A percentile compares a stretch with the other conserved stretches of the same genome.
phyloP scores from a whole-genome alignment of 495 filamentous ascomycete species.

The Penicillium flavigenum region DNA sequence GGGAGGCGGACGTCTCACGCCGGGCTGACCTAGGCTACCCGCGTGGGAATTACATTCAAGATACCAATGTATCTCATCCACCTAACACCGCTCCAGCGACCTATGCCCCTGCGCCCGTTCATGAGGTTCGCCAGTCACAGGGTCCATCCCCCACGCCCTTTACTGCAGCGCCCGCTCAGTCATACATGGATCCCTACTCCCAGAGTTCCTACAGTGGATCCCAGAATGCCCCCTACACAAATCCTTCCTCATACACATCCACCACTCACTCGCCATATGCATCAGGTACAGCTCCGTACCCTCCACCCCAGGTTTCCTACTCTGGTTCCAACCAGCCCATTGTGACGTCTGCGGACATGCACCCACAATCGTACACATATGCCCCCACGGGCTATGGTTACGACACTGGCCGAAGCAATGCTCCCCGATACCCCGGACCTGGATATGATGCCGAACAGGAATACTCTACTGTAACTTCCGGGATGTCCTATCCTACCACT shows the following conservation, averaged over 20 bases:
- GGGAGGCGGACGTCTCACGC: conserved; percentile 68
- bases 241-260: conserved; percentile 35
- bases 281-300: conserved; percentile 39
- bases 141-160: conserved; percentile 43
- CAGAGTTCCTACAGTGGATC: conserved; percentile 38
- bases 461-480: conserved; percentile 45
- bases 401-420: conserved; percentile 46
- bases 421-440: conserved; percentile 48
- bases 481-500: conserved; percentile 46
- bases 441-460: conserved; percentile 49
- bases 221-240: conserved; percentile 39
- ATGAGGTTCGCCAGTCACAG: conserved; percentile 41
- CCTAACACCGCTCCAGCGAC: conserved; percentile 39
- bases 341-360: conserved; percentile 40
- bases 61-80: conserved; percentile 40
- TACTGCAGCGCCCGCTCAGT: conserved; percentile 37
- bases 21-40: conserved; percentile 48
- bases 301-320: conserved; percentile 40
- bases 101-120: conserved; percentile 37
- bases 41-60: conserved; percentile 48
- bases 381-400: conserved; percentile 40
- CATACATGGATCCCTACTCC: conserved; percentile 41
- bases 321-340: conserved; percentile 39
- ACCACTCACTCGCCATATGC: conserved; percentile 39
- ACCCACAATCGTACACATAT: conserved; percentile 45